A percentile compares a stretch with the other conserved stretches of the same genome.
Evolutionary conservation across 2,329 filamentous ascomycete species (phyloP).

Genomic region (Trichothecium sympodiale): DNA sequence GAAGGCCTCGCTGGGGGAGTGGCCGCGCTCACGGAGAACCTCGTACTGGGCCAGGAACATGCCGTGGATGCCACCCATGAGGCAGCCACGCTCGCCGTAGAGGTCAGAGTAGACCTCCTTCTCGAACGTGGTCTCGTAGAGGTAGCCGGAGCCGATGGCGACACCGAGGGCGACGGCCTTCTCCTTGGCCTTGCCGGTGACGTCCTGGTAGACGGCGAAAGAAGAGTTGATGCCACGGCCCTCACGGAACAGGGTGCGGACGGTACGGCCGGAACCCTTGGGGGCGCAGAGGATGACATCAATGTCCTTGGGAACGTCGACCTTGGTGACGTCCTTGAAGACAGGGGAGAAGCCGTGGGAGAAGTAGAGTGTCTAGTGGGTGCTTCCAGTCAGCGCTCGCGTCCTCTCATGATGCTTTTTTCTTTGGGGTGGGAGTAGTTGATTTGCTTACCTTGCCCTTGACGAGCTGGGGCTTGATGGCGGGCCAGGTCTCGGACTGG

Average conservation of each 20-base stretch:
- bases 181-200: constrained; percentile 96
- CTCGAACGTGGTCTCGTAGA: constrained; percentile 99
- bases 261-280: constrained; percentile 97
- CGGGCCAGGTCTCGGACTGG: constrained; percentile 97
- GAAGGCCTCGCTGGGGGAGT: constrained; percentile 97
- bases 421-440: too few species aligned
- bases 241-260: constrained; percentile 97
- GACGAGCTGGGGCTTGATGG: constrained; percentile 94
- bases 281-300: constrained; percentile 99
- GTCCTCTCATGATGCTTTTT: background rate
- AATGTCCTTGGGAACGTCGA: constrained; percentile 89
- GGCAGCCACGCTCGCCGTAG: constrained; percentile 98
- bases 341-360: constrained; percentile 99
- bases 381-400: background rate
- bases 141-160: constrained; percentile 93
- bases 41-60: constrained; percentile 99
- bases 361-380: constrained; percentile 87
- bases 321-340: constrained; percentile 99
- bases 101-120: constrained; percentile 99
- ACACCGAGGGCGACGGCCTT: constrained; percentile 95
- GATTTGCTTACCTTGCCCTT: constrained; percentile 87
- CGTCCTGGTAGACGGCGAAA: constrained; percentile 95
- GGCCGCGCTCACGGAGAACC: constrained; percentile 96
- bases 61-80: constrained; percentile 99
- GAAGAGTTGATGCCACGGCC: constrained; percentile 99